Evolutionary conservation across 768 basidiomycete species (phyloP).

Genomic region (Phallus indusiatus): DNA sequence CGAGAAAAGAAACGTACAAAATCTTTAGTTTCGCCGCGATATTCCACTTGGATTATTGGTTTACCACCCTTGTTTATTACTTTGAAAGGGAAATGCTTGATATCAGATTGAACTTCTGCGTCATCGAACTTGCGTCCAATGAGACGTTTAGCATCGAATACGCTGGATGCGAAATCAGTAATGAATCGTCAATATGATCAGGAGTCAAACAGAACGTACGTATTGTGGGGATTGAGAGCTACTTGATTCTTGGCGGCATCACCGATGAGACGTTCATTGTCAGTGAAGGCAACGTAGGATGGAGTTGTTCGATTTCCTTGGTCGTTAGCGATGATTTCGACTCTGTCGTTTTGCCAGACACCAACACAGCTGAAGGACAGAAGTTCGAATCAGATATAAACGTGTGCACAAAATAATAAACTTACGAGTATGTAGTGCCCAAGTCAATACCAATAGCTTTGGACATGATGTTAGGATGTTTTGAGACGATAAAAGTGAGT

Average conservation of each 20-base stretch:
- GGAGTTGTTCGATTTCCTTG: conserved; percentile 94
- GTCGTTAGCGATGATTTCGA: conserved; percentile 96
- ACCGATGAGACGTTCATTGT: conserved; percentile 93
- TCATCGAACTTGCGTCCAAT: conserved; percentile 91
- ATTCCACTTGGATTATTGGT: conserved; percentile 81
- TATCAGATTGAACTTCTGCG: conserved; percentile 64
- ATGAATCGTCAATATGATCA: not conserved
- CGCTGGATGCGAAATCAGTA: conserved; percentile 35
- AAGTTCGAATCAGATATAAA: conserved; percentile 6
- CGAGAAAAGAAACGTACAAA: conserved; percentile 49
- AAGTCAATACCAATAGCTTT: conserved; percentile 90
- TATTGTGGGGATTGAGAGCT: conserved; percentile 96
- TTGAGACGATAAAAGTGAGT: conserved; percentile 31
- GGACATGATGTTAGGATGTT: conserved; percentile 23
- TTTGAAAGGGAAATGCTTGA: conserved; percentile 90
- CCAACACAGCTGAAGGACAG: conserved; percentile 75
- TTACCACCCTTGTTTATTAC: conserved; percentile 82
- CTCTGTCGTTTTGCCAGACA: conserved; percentile 99
- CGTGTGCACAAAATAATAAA: conserved; percentile 15
- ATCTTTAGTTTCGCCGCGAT: conserved; percentile 89
- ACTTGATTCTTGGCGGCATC: conserved; percentile 99
- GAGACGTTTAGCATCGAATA: conserved; percentile 97
- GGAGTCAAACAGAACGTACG: conserved; percentile 31
- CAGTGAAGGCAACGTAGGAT: conserved; percentile 92
- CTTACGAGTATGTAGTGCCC: conserved; percentile 88